These are phyloP conservation scores for Smallanthus sonchifolius DNA, from an alignment of 129 eudicot species.

Conservation along the genomic window DNA sequence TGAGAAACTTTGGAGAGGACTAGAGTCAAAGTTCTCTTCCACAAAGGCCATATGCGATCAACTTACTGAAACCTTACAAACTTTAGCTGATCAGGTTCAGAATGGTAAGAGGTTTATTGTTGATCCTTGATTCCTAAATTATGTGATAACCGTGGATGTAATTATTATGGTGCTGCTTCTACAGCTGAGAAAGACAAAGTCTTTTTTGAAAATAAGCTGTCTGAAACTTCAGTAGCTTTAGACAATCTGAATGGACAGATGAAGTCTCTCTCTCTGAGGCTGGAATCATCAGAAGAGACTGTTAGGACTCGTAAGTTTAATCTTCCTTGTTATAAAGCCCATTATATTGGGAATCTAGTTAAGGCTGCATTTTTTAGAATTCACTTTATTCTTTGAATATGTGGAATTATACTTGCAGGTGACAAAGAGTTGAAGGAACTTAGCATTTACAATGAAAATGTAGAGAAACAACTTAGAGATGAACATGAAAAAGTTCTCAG, in stretches of 20 bases:
- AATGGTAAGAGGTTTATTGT: conserved; percentile 46
- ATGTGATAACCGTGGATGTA: conserved; percentile 12
- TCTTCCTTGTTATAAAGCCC: conserved; percentile 6
- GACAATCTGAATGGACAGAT: conserved; percentile 61
- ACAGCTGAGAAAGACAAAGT: conserved; percentile 87
- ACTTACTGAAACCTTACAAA: conserved; percentile 72
- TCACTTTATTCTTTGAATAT: conserved; percentile 7
- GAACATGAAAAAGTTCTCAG: conserved; percentile 47
- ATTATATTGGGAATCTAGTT: not conserved
- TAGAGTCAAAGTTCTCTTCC: conserved; percentile 84
- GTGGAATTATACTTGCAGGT: conserved; percentile 50
- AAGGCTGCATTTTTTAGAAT: not conserved
- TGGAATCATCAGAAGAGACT: conserved; percentile 72
- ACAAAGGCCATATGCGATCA: conserved; percentile 88
- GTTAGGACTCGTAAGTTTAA: conserved; percentile 50
- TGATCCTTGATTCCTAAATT: conserved; percentile 6
- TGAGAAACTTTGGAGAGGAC: conserved; percentile 88
- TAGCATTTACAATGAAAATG: conserved; percentile 49
- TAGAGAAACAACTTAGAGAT: conserved; percentile 44
- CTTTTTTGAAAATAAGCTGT: conserved; percentile 49
- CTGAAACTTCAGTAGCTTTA: conserved; percentile 60
- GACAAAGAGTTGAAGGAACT: conserved; percentile 65
- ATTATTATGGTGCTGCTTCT: conserved; percentile 15
- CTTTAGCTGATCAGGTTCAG: conserved; percentile 75
- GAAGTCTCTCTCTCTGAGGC: conserved; percentile 61